A percentile compares a stretch with the other conserved stretches of the same genome.
Evolutionary conservation across 2,329 filamentous ascomycete species (phyloP).

Genomic region (Fonsecaea nubica): DNA sequence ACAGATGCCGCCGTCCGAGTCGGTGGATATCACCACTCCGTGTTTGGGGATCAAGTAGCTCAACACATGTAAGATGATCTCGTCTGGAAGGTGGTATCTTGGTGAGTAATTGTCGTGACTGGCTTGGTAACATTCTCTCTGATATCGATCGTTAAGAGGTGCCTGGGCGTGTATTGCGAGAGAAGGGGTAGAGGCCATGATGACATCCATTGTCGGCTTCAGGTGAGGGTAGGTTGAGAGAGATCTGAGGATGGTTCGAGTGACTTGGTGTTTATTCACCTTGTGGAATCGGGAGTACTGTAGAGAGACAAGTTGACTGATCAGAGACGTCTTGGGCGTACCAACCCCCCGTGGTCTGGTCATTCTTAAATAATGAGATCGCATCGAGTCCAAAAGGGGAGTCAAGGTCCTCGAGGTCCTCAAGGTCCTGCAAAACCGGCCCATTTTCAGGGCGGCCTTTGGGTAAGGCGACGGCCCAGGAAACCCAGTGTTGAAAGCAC

Average conservation of each 20-base stretch:
- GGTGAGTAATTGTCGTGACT: background rate
- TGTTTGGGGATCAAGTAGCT: background rate
- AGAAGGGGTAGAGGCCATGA: background rate
- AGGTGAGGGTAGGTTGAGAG: too few species aligned
- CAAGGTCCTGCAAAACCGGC: background rate
- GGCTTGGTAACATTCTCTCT: background rate
- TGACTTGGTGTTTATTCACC: background rate
- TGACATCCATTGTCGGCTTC: background rate
- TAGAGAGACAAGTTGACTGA: background rate
- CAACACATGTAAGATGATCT: background rate
- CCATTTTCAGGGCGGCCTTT: too few species aligned
- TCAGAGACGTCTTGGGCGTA: background rate
- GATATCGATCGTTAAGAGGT: background rate
- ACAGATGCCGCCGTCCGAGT: background rate
- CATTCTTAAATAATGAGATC: background rate
- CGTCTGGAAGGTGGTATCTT: background rate
- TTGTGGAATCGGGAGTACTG: background rate
- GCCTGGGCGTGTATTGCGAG: background rate
- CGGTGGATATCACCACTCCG: background rate
- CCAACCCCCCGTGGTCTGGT: background rate
- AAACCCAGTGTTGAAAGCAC: background rate
- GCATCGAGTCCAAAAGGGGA: background rate
- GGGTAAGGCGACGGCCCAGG: background rate
- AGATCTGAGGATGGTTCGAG: background rate
- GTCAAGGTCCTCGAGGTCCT: background rate